These are phyloP conservation scores for Annulohypoxylon maeteangense DNA, from an alignment of 495 filamentous ascomycete species.

Conservation along the genomic window DNA sequence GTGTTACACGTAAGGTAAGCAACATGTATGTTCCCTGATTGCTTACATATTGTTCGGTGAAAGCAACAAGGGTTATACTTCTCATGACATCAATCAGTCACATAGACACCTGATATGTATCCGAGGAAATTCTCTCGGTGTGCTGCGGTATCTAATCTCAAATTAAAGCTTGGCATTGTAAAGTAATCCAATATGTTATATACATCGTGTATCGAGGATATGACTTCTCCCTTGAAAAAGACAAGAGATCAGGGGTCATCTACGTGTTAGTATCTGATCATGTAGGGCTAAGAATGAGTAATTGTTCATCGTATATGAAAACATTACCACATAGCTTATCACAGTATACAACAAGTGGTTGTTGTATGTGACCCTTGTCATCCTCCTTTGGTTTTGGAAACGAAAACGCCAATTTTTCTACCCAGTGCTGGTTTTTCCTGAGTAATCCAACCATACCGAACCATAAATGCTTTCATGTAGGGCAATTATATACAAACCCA, in stretches of 20 bases:
- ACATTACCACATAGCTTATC: background rate
- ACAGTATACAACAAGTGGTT: background rate
- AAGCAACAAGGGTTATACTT: background rate
- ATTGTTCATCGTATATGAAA: background rate
- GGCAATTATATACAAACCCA: conserved; percentile 2
- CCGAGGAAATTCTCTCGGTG: background rate
- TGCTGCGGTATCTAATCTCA: background rate
- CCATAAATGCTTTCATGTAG: background rate
- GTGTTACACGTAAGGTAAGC: no score
- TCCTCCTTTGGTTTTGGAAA: background rate
- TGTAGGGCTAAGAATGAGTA: background rate
- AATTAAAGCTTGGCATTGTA: background rate
- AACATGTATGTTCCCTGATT: background rate
- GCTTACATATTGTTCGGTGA: background rate
- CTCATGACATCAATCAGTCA: background rate
- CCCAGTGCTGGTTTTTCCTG: background rate
- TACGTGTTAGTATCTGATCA: background rate
- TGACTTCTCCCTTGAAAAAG: background rate
- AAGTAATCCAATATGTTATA: background rate
- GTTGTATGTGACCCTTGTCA: background rate
- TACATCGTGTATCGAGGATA: background rate
- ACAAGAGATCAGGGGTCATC: no score
- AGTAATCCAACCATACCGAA: background rate
- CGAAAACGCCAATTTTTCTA: background rate
- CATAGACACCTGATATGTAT: background rate